Evolutionary conservation across 2,329 filamentous ascomycete species (phyloP).

Genomic region (Anthostomella pinea): DNA sequence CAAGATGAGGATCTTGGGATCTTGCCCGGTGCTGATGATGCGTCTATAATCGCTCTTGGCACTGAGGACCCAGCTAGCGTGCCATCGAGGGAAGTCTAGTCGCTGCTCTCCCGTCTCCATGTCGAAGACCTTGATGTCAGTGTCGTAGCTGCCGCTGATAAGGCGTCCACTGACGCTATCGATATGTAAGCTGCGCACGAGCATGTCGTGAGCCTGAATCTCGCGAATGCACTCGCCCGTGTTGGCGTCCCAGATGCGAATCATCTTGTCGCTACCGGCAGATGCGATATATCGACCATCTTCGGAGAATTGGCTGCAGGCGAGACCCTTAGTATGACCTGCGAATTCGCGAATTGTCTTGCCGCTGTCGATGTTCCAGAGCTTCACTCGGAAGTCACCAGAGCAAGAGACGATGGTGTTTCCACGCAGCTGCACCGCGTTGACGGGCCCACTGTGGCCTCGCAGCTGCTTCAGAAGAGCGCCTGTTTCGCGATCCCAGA

Average conservation of each 20-base stretch:
- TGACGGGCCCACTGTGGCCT: constrained; percentile 89
- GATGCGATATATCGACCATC: constrained; percentile 92
- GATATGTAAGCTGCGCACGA: constrained; percentile 88
- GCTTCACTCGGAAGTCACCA: constrained; percentile 87
- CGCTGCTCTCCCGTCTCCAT: constrained; percentile 75
- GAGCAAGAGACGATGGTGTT: constrained; percentile 92
- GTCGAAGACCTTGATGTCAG: constrained; percentile 92
- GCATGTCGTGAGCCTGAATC: constrained; percentile 76
- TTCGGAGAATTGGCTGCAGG: constrained; percentile 93
- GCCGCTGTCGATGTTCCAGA: constrained; percentile 92
- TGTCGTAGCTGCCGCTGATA: constrained; percentile 90
- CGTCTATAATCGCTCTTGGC: constrained; percentile 94
- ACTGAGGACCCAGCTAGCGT: constrained; percentile 92
- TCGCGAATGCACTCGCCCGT: constrained; percentile 80
- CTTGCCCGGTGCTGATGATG: constrained; percentile 92
- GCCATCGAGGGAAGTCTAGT: constrained; percentile 90
- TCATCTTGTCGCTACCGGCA: constrained; percentile 91
- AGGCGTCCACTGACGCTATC: constrained; percentile 84
- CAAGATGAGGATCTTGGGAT: constrained; percentile 87
- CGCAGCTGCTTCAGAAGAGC: constrained; percentile 72
- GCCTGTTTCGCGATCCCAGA: constrained; percentile 86
- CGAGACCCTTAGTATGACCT: constrained; percentile 88
- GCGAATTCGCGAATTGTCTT: constrained; percentile 86
- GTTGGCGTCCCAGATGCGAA: constrained; percentile 93
- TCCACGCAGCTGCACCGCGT: constrained; percentile 91